These are phyloP conservation scores for Dalbergia cultrata DNA, from an alignment of 306 rosid genomes.

Conservation along the genomic window DNA sequence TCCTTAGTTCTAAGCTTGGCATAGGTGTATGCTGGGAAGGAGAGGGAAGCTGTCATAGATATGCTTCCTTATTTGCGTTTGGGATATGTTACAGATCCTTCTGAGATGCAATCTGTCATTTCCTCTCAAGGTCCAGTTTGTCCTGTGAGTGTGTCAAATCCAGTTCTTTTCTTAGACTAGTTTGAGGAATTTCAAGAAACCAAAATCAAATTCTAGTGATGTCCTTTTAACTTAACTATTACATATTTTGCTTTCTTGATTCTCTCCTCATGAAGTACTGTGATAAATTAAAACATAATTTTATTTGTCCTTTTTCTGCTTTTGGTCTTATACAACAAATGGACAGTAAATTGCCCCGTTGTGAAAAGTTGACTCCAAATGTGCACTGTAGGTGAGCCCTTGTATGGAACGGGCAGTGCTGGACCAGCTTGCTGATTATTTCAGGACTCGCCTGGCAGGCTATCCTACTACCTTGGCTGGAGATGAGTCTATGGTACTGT, in stretches of 20 bases:
- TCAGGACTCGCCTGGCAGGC: constrained; percentile 78
- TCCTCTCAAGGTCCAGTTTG: constrained; percentile 99
- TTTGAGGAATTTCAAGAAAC: constrained; percentile 39
- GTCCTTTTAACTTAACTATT: constrained; percentile 26
- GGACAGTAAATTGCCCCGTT: constrained; percentile 32
- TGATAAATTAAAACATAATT: constrained; percentile 15
- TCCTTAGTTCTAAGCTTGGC: constrained; percentile 38
- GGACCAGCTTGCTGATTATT: constrained; percentile 89
- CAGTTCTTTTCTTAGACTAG: constrained; percentile 20
- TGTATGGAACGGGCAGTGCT: constrained; percentile 95
- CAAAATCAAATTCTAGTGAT: constrained; percentile 33
- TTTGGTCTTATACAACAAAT: neutral
- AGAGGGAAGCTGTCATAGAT: constrained; percentile 78
- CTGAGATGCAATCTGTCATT: constrained; percentile 91
- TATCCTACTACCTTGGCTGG: constrained; percentile 90
- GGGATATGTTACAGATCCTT: constrained; percentile 97
- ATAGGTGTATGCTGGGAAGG: constrained; percentile 85
- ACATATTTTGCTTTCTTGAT: constrained; percentile 38
- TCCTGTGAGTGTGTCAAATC: constrained; percentile 69
- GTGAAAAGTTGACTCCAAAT: constrained; percentile 39
- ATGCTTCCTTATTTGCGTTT: constrained; percentile 93
- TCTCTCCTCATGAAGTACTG: constrained; percentile 18
- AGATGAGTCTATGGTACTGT: constrained; percentile 82
- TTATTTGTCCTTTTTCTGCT: neutral
- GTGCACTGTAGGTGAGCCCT: constrained; percentile 73